These are phyloP conservation scores for Colletotrichum spinosum DNA, from an alignment of 2,329 filamentous ascomycete genomes.

Conservation along the genomic window DNA sequence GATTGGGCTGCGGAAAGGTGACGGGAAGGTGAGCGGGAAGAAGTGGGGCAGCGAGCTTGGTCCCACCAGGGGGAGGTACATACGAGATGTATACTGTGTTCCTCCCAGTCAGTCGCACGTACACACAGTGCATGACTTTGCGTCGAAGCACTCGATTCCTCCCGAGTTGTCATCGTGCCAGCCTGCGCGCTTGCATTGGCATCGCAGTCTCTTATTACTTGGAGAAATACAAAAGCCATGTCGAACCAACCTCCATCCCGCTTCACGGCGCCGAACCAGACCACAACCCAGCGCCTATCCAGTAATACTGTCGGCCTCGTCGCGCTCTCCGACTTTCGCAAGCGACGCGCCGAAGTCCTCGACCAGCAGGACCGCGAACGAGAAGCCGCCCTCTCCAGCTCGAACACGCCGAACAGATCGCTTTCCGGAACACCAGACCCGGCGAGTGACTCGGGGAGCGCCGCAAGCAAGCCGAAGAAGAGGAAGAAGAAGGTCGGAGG, in stretches of 20 bases:
- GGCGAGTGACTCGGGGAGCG: slow-evolving; percentile 47
- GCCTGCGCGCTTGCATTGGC: too few species aligned
- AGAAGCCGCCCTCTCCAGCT: slow-evolving; percentile 65
- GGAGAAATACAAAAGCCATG: slow-evolving; percentile 45
- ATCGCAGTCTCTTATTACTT: too few species aligned
- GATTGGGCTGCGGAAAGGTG: slow-evolving; percentile 16
- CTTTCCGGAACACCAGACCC: slow-evolving; percentile 59
- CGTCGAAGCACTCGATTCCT: too few species aligned
- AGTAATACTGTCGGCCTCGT: slow-evolving; percentile 92
- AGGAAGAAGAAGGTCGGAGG: slow-evolving; percentile 57
- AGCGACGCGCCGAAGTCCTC: slow-evolving; percentile 92
- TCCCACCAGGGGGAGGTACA: too few species aligned
- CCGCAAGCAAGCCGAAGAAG: slow-evolving; percentile 51
- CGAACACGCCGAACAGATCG: slow-evolving; percentile 63
- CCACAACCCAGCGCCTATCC: slow-evolving; percentile 84
- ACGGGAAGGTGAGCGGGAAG: too few species aligned
- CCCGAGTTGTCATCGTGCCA: too few species aligned
- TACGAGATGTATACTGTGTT: too few species aligned
- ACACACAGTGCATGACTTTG: slow-evolving; percentile 4
- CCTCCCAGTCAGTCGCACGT: too few species aligned
- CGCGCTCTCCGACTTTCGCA: slow-evolving; percentile 92
- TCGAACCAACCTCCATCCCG: slow-evolving; percentile 61
- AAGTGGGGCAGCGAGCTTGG: slow-evolving; percentile 12
- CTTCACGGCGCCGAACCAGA: slow-evolving; percentile 81
- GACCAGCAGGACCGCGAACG: slow-evolving; percentile 89